Percentiles rank a stretch among this genome's conserved stretches.
Evolutionary conservation across 2,329 filamentous ascomycete species (phyloP).

Genomic region (Phoma herbarum): DNA sequence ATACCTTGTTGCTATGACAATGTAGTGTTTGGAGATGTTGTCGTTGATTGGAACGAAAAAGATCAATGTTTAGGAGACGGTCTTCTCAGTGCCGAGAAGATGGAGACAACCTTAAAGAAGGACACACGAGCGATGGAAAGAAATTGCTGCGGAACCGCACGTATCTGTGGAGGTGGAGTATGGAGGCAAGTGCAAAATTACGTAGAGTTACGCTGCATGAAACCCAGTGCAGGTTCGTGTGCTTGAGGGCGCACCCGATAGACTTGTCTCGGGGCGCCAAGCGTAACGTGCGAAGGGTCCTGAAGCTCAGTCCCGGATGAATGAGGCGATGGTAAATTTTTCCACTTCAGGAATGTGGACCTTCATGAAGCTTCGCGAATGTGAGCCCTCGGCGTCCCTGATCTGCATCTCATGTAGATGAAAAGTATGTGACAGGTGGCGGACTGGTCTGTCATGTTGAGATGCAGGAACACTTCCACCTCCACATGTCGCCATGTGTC

Average conservation of each 20-base stretch:
- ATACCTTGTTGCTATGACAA: conserved; percentile 7
- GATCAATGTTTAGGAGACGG: neutral
- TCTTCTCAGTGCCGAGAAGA: neutral
- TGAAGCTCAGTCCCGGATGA: conserved; percentile 1
- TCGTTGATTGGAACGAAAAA: neutral
- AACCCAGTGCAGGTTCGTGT: conserved; percentile 1
- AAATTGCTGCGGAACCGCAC: conserved; percentile 12
- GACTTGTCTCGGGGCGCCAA: conserved; percentile 22
- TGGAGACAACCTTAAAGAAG: conserved; percentile 2
- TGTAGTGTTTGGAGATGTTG: neutral
- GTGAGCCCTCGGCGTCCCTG: neutral
- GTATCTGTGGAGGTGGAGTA: conserved; percentile 13
- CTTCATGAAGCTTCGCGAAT: neutral
- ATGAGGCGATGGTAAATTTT: conserved; percentile 27
- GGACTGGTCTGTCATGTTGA: neutral
- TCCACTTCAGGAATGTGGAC: conserved; percentile 30
- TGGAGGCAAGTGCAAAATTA: conserved; percentile 13
- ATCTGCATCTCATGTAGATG: neutral
- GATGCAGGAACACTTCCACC: conserved; percentile 6
- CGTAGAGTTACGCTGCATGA: conserved; percentile 13
- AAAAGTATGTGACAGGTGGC: neutral
- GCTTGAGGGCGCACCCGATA: conserved; percentile 6
- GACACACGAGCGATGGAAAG: conserved; percentile 7
- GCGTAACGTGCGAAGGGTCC: conserved; percentile 15
- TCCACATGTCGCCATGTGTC: neutral